Evolutionary conservation across 106 monocot species (phyloP), one percentile per base, ranked within the genome.

Genomic region (Gastrodia elata): DNA sequence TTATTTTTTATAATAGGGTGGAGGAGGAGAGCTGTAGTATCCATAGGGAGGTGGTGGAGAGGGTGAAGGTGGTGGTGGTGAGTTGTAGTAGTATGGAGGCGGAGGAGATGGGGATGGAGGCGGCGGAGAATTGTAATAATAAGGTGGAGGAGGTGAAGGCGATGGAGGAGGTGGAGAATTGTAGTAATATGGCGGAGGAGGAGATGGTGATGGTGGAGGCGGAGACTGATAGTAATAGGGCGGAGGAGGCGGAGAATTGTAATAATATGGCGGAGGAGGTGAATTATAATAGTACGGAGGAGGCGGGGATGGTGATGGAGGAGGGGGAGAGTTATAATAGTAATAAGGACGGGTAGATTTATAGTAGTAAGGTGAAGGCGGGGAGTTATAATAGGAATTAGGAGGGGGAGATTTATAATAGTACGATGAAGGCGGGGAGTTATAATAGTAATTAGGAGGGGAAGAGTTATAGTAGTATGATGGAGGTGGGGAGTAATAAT

Each of bases 31-130:
- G 61, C 8, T 26, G 32, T 28, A 30, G 55, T 64, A 20, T n/a
- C 22, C 13, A 26, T 61, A 70, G 0, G 70, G 70, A 24, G 70
- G 70, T 4, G 70, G 70, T 0, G 70, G 70, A 26, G 70, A 70
- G 5, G 70, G 70, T 36, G 70, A 70, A 41, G 70, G 70, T n/a
- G 70, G 70, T 0, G 70, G 70, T 4, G 70, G 70, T 36, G 70
- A 70, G 8, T 70, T 70, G n/a, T 70, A 70, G 26, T 70, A 26
- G 8, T 70, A 70, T 2, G 70, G 70, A 5, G 70, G 70, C 4
- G 70, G 70, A 22, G 70, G 38, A 16, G 39, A 70, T 4, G 70
- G 70, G 26, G 70, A 70, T 5, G 70, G 70, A 0, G 70, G 39
- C 6, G 70, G 70, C 11, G 70, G 40, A 11, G 70, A 40, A 5